These are phyloP conservation scores for Leucocoprinus leucothites DNA, from an alignment of 768 basidiomycete genomes.

Conservation along the genomic window DNA sequence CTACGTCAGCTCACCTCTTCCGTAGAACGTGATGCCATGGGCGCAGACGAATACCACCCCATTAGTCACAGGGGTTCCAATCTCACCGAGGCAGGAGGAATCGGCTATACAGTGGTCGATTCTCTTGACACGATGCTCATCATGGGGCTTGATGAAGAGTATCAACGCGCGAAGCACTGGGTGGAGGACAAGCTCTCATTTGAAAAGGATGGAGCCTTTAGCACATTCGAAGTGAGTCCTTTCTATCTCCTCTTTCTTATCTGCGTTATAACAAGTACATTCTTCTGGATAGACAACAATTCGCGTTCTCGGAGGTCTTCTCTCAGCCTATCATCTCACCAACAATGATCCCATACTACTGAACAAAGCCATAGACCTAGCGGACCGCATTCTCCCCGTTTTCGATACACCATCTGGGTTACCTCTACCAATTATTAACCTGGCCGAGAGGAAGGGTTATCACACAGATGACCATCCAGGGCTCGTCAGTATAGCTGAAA, in stretches of 20 bases:
- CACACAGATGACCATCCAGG: slow-evolving; percentile 56
- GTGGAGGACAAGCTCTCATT: slow-evolving; percentile 65
- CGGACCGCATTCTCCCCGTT: slow-evolving; percentile 76
- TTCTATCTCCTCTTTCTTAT: neutral
- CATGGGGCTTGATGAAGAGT: slow-evolving; percentile 81
- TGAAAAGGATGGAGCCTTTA: slow-evolving; percentile 75
- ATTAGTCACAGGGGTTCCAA: slow-evolving; percentile 73
- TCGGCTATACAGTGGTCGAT: slow-evolving; percentile 89
- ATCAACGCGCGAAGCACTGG: slow-evolving; percentile 76
- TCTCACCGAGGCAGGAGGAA: slow-evolving; percentile 72
- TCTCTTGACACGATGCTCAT: slow-evolving; percentile 85
- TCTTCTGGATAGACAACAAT: slow-evolving; percentile 71
- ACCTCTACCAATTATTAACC: slow-evolving; percentile 78
- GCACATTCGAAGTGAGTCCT: slow-evolving; percentile 81
- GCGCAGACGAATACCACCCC: slow-evolving; percentile 90
- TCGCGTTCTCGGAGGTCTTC: slow-evolving; percentile 84
- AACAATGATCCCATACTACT: slow-evolving; percentile 66
- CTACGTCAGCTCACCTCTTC: neutral
- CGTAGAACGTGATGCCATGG: slow-evolving; percentile 86
- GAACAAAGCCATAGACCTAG: slow-evolving; percentile 77
- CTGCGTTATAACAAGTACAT: neutral
- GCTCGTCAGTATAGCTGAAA: slow-evolving; percentile 79
- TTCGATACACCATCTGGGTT: slow-evolving; percentile 84
- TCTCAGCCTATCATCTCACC: slow-evolving; percentile 83
- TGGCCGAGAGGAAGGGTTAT: slow-evolving; percentile 57